phyloP scores from a whole-genome alignment of 202 grass and related monocot species.

The Saccharum hybrid region DNA sequence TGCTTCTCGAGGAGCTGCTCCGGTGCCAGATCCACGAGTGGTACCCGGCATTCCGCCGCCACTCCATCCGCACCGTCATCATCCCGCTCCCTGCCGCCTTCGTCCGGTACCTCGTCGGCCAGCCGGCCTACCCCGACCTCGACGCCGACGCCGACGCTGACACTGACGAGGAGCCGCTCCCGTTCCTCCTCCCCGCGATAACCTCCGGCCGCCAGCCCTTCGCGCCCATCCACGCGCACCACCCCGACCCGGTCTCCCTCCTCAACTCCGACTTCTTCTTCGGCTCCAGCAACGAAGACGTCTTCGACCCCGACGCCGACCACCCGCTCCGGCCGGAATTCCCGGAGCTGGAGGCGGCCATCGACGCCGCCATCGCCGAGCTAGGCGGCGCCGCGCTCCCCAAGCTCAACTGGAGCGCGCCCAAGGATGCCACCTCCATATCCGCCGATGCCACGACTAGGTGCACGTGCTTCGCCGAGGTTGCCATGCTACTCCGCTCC shows the following conservation, averaged over 20 bases:
- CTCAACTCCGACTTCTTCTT: slow-evolving; percentile 56
- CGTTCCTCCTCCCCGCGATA: slow-evolving; percentile 67
- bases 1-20: slow-evolving; percentile 62
- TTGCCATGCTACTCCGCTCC: slow-evolving; percentile 70
- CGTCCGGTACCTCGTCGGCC: slow-evolving; percentile 78
- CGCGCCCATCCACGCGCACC: no score
- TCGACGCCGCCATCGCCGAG: slow-evolving; percentile 61
- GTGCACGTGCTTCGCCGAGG: slow-evolving; percentile 75
- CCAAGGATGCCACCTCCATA: slow-evolving; percentile 75
- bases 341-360: slow-evolving; percentile 69
- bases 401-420: no score
- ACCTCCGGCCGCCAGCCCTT: slow-evolving; percentile 32
- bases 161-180: not conserved
- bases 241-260: not conserved
- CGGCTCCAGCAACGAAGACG: slow-evolving; percentile 27
- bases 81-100: slow-evolving; percentile 68
- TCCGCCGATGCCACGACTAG: slow-evolving; percentile 58
- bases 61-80: slow-evolving; percentile 69
- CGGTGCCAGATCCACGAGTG: slow-evolving; percentile 81
- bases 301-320: slow-evolving; percentile 5
- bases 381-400: no score
- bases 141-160: not conserved
- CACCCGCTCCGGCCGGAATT: slow-evolving; percentile 51
- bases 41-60: slow-evolving; percentile 62
- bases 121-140: slow-evolving; percentile 10